These are phyloP conservation scores for Pyrenophora graminea DNA, from an alignment of 2,329 filamentous ascomycete genomes.

Conservation along the genomic window DNA sequence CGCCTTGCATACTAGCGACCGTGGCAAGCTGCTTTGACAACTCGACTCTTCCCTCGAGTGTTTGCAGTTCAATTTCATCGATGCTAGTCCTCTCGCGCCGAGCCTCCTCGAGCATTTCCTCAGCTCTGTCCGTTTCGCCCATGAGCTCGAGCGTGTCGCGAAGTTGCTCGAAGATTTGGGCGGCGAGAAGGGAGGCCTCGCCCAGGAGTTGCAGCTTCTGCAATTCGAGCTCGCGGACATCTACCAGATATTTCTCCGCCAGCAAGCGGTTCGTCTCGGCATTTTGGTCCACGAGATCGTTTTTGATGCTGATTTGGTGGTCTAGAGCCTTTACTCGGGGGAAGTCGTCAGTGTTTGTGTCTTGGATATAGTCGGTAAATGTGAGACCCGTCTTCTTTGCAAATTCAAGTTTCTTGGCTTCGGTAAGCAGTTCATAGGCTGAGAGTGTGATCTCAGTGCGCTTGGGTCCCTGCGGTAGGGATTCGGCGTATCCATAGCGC, in stretches of 20 bases:
- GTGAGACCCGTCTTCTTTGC: conserved; percentile 24
- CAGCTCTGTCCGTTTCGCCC: conserved; percentile 15
- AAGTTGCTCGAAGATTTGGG: conserved; percentile 32
- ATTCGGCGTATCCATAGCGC: conserved; percentile 28
- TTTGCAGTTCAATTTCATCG: conserved; percentile 15
- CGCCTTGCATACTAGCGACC: conserved; percentile 11
- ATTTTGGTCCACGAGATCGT: conserved; percentile 13
- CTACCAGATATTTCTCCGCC: conserved; percentile 20
- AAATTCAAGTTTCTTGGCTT: conserved; percentile 35
- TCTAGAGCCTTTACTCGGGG: conserved; percentile 25
- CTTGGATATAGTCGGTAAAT: conserved; percentile 20
- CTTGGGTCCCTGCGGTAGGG: conserved; percentile 23
- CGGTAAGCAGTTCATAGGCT: conserved; percentile 36
- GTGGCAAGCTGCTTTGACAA: conserved; percentile 19
- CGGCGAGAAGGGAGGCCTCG: conserved; percentile 26
- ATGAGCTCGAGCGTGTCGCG: conserved; percentile 17
- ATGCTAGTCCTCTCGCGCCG: conserved; percentile 22
- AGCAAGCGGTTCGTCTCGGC: conserved; percentile 17
- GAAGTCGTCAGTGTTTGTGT: conserved; percentile 6
- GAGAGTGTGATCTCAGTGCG: conserved; percentile 28
- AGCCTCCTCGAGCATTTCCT: conserved; percentile 17
- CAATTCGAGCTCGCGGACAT: conserved; percentile 21
- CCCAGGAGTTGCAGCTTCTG: conserved; percentile 20
- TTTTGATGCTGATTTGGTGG: conserved; percentile 27
- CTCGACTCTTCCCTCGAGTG: conserved; percentile 17